Conservation (phyloP, 305 asterid genomes). For the Fraxinus xanthoxyloides region DNA sequence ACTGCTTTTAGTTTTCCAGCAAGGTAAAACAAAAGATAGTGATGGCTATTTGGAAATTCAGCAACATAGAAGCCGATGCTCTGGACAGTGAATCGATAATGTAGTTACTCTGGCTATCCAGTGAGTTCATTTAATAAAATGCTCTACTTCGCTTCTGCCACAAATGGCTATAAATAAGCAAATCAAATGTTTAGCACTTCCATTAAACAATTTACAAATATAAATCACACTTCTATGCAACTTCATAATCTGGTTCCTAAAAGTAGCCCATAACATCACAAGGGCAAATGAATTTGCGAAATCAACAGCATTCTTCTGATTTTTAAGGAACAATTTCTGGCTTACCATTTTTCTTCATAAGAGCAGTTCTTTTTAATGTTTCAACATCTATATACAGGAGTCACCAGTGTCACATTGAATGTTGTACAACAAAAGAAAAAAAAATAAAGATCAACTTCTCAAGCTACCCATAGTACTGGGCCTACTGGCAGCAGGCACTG, state of each 20-base stretch:
- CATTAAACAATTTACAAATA: background rate
- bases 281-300: background rate
- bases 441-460: constrained; percentile 45
- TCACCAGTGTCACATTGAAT: background rate
- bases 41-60: background rate
- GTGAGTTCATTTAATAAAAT: background rate
- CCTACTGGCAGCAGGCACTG: constrained; percentile 25
- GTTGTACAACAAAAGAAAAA: background rate
- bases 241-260: background rate
- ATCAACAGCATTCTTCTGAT: background rate
- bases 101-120: background rate
- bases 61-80: background rate
- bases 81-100: background rate
- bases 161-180: background rate
- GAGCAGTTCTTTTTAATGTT: background rate
- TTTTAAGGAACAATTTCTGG: background rate
- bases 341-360: background rate
- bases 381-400: background rate
- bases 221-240: background rate
- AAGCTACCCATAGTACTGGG: constrained; percentile 37
- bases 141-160: background rate
- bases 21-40: background rate
- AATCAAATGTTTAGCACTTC: background rate
- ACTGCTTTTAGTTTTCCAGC: background rate
- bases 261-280: background rate